A percentile compares a stretch with the other conserved stretches of the same genome.
phyloP scores from a whole-genome alignment of 768 basidiomycete species.

The Suillus sp. region DNA sequence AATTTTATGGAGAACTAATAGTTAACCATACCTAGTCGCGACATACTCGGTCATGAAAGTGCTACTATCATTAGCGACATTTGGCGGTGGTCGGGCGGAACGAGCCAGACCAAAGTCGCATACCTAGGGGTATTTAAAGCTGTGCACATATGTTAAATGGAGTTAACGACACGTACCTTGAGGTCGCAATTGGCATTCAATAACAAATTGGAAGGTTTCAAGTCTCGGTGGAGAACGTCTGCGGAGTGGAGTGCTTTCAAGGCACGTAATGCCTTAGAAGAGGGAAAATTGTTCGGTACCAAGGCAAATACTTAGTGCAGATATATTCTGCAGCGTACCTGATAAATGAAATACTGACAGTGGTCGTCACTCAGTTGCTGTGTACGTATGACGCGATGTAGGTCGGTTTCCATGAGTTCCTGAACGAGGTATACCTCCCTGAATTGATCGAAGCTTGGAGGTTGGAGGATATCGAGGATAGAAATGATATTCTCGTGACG shows the following conservation, averaged over 20 bases:
- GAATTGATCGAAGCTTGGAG: conserved; percentile 73
- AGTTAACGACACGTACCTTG: conserved; percentile 55
- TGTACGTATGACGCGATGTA: conserved; percentile 95
- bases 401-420: conserved; percentile 90
- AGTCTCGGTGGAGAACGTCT: conserved; percentile 92
- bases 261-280: conserved; percentile 75
- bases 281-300: conserved; percentile 10
- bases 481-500: conserved; percentile 90
- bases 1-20: not conserved
- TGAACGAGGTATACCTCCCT: conserved; percentile 79
- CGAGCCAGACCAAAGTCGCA: conserved; percentile 90
- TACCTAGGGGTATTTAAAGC: conserved; percentile 43
- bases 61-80: conserved; percentile 72
- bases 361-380: conserved; percentile 95
- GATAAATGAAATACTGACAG: conserved; percentile 97
- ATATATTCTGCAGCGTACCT: conserved; percentile 46
- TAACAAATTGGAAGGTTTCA: conserved; percentile 95
- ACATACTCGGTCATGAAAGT: conserved; percentile 95
- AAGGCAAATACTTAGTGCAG: not conserved
- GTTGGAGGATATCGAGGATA: conserved; percentile 91
- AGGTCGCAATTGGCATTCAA: conserved; percentile 97
- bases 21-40: conserved; percentile 69
- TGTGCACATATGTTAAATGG: conserved; percentile 9
- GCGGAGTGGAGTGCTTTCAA: conserved; percentile 95
- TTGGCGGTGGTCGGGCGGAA: conserved; percentile 72